phyloP scores from a whole-genome alignment of 768 basidiomycete species.

The Naganishia randhawae region DNA sequence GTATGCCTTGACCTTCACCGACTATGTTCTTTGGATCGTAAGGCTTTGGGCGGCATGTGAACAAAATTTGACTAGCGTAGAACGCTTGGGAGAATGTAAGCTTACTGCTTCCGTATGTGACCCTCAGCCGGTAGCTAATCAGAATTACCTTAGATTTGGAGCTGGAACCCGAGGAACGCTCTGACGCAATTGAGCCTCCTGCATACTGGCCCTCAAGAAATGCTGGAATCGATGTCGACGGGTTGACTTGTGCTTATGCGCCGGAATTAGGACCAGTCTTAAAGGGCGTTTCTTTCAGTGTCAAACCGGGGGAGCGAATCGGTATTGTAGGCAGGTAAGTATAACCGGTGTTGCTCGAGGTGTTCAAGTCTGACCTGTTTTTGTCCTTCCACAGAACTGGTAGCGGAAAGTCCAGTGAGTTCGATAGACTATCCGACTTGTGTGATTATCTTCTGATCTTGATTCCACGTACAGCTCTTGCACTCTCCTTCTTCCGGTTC shows the following conservation, averaged over 20 bases:
- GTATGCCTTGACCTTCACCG: constrained; percentile 49
- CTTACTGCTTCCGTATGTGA: not conserved
- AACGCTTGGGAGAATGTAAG: constrained; percentile 51
- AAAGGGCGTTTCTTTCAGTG: constrained; percentile 50
- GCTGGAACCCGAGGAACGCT: constrained; percentile 47
- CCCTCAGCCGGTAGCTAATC: constrained; percentile 11
- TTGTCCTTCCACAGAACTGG: constrained; percentile 12
- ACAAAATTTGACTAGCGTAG: constrained; percentile 51
- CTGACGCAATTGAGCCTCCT: constrained; percentile 47
- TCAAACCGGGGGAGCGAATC: constrained; percentile 51
- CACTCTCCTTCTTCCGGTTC: constrained; percentile 53
- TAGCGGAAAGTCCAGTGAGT: constrained; percentile 32
- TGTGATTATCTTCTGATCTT: not conserved
- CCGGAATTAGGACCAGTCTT: constrained; percentile 51
- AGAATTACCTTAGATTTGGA: constrained; percentile 38
- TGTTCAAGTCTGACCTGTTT: constrained; percentile 38
- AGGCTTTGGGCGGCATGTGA: constrained; percentile 49
- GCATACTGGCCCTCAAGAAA: constrained; percentile 52
- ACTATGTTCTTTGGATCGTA: constrained; percentile 53
- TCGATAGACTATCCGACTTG: not conserved
- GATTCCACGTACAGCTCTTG: constrained; percentile 43
- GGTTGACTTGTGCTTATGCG: constrained; percentile 48
- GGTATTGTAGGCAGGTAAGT: constrained; percentile 50
- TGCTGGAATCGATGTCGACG: constrained; percentile 49
- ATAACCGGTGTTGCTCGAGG: not conserved